These are phyloP conservation scores for Diutina rugosa DNA, from an alignment of 1,139 yeast species.

Conservation along the genomic window DNA sequence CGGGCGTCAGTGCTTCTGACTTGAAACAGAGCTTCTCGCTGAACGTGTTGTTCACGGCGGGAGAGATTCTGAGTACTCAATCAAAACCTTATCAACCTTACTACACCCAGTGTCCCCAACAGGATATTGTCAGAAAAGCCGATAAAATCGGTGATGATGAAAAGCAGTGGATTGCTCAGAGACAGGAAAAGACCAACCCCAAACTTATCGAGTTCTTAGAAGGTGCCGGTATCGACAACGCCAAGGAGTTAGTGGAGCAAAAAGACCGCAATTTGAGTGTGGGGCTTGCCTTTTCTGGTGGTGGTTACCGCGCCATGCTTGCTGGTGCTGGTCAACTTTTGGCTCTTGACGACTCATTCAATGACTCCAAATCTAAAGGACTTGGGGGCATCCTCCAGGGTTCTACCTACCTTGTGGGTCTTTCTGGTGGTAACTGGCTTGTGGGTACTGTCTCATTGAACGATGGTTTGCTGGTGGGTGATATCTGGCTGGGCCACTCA, in stretches of 20 bases:
- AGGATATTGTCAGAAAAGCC: conserved; percentile 17
- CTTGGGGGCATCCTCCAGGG: conserved; percentile 1
- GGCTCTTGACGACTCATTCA: conserved; percentile 67
- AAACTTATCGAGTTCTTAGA: conserved; percentile 44
- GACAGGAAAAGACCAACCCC: conserved; percentile 41
- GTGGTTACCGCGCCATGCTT: conserved; percentile 88
- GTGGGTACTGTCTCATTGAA: not conserved
- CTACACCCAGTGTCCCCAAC: conserved; percentile 38
- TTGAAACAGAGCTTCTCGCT: not conserved
- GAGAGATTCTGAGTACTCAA: not conserved
- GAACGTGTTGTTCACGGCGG: not conserved
- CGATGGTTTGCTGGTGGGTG: not conserved
- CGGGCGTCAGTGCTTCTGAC: not conserved
- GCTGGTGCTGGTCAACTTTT: conserved; percentile 80
- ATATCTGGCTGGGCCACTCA: conserved; percentile 11
- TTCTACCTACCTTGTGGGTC: not conserved
- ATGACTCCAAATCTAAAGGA: conserved; percentile 5
- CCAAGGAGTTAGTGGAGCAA: conserved; percentile 15
- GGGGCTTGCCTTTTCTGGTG: conserved; percentile 79
- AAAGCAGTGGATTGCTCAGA: conserved; percentile 21
- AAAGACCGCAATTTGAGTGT: conserved; percentile 24
- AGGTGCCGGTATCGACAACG: conserved; percentile 43
- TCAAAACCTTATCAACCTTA: conserved; percentile 59
- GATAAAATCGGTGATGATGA: conserved; percentile 17
- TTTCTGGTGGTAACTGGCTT: conserved; percentile 1